These are phyloP conservation scores for Candida nanaspora DNA, from an alignment of 805 yeast genomes.

Conservation along the genomic window DNA sequence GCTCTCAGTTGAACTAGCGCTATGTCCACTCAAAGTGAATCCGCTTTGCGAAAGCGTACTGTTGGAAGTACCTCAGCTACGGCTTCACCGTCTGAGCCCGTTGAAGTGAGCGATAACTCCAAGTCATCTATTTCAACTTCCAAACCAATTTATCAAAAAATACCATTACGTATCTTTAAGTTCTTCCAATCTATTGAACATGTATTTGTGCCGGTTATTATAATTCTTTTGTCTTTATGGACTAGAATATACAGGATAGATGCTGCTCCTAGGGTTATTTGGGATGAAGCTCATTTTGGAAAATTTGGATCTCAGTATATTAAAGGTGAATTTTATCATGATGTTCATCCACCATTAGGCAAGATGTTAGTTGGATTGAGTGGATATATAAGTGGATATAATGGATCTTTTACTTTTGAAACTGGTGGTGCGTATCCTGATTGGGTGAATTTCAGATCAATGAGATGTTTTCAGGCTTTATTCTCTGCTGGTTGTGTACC, in stretches of 20 bases:
- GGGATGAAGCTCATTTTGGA: conserved; percentile 95
- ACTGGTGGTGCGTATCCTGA: conserved; percentile 62
- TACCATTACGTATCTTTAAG: not conserved
- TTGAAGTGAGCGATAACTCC: too few species aligned
- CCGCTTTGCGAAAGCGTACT: too few species aligned
- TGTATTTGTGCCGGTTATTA: conserved; percentile 32
- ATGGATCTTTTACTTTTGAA: conserved; percentile 69
- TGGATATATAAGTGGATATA: conserved; percentile 79
- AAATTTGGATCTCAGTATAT: conserved; percentile 91
- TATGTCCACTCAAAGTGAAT: too few species aligned
- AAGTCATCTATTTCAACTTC: not conserved
- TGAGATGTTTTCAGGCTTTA: conserved; percentile 67
- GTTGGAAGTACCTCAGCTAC: too few species aligned
- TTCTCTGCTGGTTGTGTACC: conserved; percentile 66
- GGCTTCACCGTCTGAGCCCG: too few species aligned
- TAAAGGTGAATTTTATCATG: conserved; percentile 85
- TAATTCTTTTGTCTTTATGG: conserved; percentile 40
- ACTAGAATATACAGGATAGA: conserved; percentile 57
- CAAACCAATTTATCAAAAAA: not conserved
- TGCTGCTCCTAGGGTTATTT: conserved; percentile 52
- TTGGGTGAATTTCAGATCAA: conserved; percentile 48
- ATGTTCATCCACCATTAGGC: conserved; percentile 96
- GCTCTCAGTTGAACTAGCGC: too few species aligned
- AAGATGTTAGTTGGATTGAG: conserved; percentile 86
- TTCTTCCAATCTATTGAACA: conserved; percentile 20